Base-by-base conservation (phyloP, 2,329 filamentous ascomycete species). In the Talaromyces sp. region DNA sequence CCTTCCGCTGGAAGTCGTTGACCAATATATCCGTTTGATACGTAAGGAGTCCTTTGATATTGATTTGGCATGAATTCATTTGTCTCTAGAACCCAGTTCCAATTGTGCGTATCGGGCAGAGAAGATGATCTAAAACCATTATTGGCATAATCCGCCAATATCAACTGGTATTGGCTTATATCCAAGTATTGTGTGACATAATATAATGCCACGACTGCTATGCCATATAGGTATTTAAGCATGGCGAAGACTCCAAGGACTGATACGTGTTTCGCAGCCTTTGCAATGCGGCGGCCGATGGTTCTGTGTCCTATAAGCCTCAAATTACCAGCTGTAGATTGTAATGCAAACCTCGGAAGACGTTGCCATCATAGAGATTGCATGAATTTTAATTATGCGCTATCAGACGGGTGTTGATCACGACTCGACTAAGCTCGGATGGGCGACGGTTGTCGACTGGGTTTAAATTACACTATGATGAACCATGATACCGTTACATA, bases 1-100 rank as follows among this genome's bases (percentile, higher is more conserved):
- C 56, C 52, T 50, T 59, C 52, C 28, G 59, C 45, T 6, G 53
- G 53, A 2, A 61, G 19, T n/a, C 50, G 19, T 41, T 59, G 56
- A 37, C 58, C 58, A 40, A 60, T 57, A 17, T 60, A 60, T 3
- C 58, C 58, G 41, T 60, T 57, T 2, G 58, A 35, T 10, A 60
- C 54, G 53, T 60, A 57, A 5, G 58, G 58, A 6, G 53, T 52
- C 21, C 53, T 46, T 41, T 60, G 58, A 22, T 57, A 56, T 21
- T 57, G 54, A 40, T 60, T 60, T 19, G 58, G 58, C 15, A 46
- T 25, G 40, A 57, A 60, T 15, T 50, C 31, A 40, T 28, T 46
- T n/a, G 58, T 60, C 28, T 53, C 54, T 19, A 60, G 31, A 19
- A 48, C 15, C 58, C 58, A 60, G 17, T 22, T 33, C 36, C 31